Evolutionary conservation across 2,329 filamentous ascomycete species (phyloP).

Genomic region (Fusarium secorum): DNA sequence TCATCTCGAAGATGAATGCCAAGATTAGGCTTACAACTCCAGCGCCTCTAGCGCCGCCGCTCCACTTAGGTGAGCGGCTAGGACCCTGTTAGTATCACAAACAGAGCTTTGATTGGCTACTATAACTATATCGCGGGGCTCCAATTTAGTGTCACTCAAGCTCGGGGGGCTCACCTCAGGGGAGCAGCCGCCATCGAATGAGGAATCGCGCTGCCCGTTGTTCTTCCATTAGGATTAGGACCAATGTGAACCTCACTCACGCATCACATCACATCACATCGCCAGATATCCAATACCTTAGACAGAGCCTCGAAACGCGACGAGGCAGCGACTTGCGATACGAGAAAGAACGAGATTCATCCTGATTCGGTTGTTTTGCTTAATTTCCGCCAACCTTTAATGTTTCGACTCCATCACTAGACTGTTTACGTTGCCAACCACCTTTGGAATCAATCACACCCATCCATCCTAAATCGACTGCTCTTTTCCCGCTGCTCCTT

Average conservation of each 20-base stretch:
- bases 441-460: constrained; percentile 16
- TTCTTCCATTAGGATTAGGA: constrained; percentile 18
- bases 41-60: constrained; percentile 30
- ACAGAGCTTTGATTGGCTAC: constrained; percentile 22
- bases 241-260: constrained; percentile 35
- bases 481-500: constrained; percentile 11
- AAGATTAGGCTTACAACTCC: constrained; percentile 31
- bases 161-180: constrained; percentile 37
- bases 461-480: constrained; percentile 18
- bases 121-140: constrained; percentile 29
- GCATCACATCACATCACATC: constrained; percentile 33
- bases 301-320: constrained; percentile 28
- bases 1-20: constrained; percentile 24
- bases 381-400: constrained; percentile 7
- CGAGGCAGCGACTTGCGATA: constrained; percentile 4
- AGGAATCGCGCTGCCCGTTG: constrained; percentile 32
- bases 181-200: constrained; percentile 40
- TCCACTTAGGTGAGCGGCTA: constrained; percentile 39
- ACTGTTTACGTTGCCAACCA: constrained; percentile 22
- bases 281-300: constrained; percentile 16
- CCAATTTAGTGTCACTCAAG: constrained; percentile 41
- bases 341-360: constrained; percentile 9
- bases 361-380: constrained; percentile 13
- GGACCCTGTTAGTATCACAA: constrained; percentile 15
- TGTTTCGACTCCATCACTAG: constrained; percentile 28